phyloP scores from a whole-genome alignment of 257 asterid species.

The Nicotiana sylvestris region DNA sequence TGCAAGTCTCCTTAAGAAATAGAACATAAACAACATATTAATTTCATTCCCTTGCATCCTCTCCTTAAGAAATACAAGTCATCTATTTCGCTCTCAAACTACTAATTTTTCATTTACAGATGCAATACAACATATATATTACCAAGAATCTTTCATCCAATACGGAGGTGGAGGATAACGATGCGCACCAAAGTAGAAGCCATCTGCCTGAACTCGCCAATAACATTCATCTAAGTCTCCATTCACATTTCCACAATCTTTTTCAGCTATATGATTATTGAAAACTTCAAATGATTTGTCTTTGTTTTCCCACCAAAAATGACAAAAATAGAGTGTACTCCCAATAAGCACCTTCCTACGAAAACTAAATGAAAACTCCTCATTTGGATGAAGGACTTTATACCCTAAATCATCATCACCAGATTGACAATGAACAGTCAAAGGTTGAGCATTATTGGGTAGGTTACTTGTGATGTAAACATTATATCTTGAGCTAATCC shows the following conservation, averaged over 20 bases:
- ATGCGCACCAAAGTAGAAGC: slow-evolving; percentile 6
- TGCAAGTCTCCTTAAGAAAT: no score
- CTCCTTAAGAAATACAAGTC: background rate
- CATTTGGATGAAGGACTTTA: background rate
- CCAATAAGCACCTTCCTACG: background rate
- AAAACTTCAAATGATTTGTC: background rate
- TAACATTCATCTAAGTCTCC: background rate
- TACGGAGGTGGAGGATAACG: background rate
- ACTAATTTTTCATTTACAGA: background rate
- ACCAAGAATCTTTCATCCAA: background rate
- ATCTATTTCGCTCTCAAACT: background rate
- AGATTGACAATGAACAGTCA: background rate
- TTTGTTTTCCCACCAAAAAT: background rate
- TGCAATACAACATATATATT: background rate
- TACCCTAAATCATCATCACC: background rate
- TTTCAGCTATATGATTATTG: slow-evolving; percentile 7
- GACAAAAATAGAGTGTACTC: background rate
- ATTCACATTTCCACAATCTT: background rate
- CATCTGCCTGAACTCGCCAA: slow-evolving; percentile 5
- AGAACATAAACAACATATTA: no score
- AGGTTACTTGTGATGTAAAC: background rate
- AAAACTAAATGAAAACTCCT: background rate
- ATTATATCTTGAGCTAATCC: background rate
- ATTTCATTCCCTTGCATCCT: background rate
- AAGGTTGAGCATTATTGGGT: background rate